Base-by-base conservation (phyloP, 768 basidiomycete genomes). In the Tylopilus intermedius region DNA sequence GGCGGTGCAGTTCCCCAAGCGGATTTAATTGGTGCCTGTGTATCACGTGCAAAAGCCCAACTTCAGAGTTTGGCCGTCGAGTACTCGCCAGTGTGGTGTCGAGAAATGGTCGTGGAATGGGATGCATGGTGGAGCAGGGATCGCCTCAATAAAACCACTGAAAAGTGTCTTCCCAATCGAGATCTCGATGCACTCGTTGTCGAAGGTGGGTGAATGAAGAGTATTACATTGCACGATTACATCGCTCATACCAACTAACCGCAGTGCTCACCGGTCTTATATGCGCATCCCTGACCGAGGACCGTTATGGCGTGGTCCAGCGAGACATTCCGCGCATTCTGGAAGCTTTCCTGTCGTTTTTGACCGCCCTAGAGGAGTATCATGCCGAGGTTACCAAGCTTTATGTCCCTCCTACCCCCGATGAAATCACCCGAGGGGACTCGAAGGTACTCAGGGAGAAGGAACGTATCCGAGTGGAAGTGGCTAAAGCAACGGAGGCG, bases 281-380 rank as follows among this genome's bases (percentile, higher is more conserved):
- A 7, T 86, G 83, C 53, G 81, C 84, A 0, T 93, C 91, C 4
- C 71, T 94, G 13, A 74, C 75, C 1, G 92, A 93, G 66, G 91
- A 94, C 70, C 76, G 78, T 18, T 92, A 85, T 62, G 91, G 91
- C 21, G 79, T 84, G 32, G 88, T 92, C 11, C 92, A 94, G 65
- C 76, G 87, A 10, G 92, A 94, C 63, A 88, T 91, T 18, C 86
- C 90, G 0, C 83, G 81, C 54, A 82, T 91, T 27, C 66, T 94
- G 3, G 91, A 94, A 66, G 86, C 86, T 0, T 72, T 93, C 57
- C 64, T 87, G 11, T 77, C 78, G 0, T 87, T 85, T 71, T 74
- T 90, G 18, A 64, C 67, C 1, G 86, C 81, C 1, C 67, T 91
- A 18, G 90, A 92, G 58, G 76, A 77, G 29, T 84, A 84, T 53